Conservation (phyloP, 768 basidiomycete genomes). For the Cubamyces sp. region DNA sequence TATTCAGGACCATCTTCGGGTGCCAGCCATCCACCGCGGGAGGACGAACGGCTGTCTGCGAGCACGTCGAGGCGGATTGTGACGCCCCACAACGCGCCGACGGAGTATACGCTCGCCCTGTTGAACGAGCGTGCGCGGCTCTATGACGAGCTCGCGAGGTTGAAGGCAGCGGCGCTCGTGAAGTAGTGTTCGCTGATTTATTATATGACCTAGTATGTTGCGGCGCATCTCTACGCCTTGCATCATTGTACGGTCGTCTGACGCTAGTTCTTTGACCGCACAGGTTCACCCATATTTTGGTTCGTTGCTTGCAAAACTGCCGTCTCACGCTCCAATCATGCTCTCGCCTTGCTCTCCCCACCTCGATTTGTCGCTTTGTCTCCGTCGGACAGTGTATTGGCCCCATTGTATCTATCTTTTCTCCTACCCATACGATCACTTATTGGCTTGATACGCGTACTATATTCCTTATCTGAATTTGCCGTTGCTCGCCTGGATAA, state of each 20-base stretch:
- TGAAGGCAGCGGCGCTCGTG: slow-evolving; percentile 35
- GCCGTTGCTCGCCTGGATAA: too few relatives aligned
- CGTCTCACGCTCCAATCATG: too few relatives aligned
- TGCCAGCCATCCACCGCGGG: neutral
- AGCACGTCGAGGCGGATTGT: slow-evolving; percentile 24
- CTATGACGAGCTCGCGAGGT: slow-evolving; percentile 54
- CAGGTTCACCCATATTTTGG: too few relatives aligned
- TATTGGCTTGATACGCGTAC: too few relatives aligned
- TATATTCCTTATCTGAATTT: too few relatives aligned
- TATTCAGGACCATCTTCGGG: slow-evolving; percentile 7
- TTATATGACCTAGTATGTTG: neutral
- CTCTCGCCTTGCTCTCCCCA: too few relatives aligned
- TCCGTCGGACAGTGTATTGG: too few relatives aligned
- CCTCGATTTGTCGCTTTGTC: too few relatives aligned
- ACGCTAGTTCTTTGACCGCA: too few relatives aligned
- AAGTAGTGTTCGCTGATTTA: neutral
- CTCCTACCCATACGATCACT: too few relatives aligned
- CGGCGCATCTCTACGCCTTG: neutral
- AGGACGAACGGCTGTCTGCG: neutral
- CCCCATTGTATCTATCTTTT: too few relatives aligned
- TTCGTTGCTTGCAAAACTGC: too few relatives aligned
- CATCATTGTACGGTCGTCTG: neutral
- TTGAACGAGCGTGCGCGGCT: slow-evolving; percentile 61
- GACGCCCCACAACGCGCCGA: slow-evolving; percentile 43
- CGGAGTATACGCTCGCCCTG: slow-evolving; percentile 52